Percentiles rank a stretch among this genome's conserved stretches.
Evolutionary conservation across 371 early-diverging fungal genomes (phyloP).

Genomic region (Mycotypha africana): DNA sequence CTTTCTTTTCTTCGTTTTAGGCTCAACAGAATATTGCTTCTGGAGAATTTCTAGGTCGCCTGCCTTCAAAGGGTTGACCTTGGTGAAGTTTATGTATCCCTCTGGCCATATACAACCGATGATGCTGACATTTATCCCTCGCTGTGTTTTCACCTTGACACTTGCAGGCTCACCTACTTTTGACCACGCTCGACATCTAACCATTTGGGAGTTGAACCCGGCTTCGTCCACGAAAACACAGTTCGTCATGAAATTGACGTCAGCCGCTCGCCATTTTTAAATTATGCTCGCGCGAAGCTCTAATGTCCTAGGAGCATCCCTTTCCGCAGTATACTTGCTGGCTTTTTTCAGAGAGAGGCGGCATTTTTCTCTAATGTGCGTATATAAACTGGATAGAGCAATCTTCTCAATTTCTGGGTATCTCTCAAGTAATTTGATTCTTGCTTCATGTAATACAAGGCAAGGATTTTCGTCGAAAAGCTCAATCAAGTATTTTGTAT

Average conservation of each 20-base stretch:
- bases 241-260: background rate
- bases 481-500: background rate
- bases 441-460: constrained; percentile 1
- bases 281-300: background rate
- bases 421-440: background rate
- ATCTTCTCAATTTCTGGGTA: background rate
- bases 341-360: background rate
- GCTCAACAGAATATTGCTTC: too few species aligned
- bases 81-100: background rate
- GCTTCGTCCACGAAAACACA: constrained; percentile 5
- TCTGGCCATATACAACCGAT: background rate
- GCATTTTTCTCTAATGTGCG: constrained; percentile 6
- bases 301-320: constrained; percentile 2
- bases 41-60: too few species aligned
- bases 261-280: background rate
- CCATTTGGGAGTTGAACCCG: constrained; percentile 8
- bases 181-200: constrained; percentile 17
- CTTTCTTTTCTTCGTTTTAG: too few species aligned
- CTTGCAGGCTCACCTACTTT: constrained; percentile 7
- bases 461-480: constrained; percentile 2
- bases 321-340: constrained; percentile 1
- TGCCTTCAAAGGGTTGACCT: background rate
- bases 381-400: constrained; percentile 5
- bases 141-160: constrained; percentile 8
- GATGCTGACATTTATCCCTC: constrained; percentile 8